Evolutionary conservation across 495 filamentous ascomycete species (phyloP).

Genomic region (Neurospora sp.): DNA sequence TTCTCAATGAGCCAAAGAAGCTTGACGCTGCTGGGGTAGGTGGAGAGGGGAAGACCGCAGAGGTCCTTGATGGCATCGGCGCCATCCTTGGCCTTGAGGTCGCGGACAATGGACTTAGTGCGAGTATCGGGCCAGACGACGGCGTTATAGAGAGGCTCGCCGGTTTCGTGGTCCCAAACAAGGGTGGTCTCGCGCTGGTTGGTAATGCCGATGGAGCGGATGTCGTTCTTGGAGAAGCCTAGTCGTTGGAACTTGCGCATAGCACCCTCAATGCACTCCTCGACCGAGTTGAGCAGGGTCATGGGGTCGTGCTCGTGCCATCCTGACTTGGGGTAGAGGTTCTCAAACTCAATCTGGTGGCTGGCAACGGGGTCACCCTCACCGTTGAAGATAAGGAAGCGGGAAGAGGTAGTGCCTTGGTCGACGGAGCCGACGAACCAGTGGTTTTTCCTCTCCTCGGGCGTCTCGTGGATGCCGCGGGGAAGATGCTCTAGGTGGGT

Average conservation of each 20-base stretch:
- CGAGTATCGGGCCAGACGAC: constrained; percentile 93
- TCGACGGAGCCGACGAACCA: constrained; percentile 62
- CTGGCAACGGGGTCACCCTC: constrained; percentile 69
- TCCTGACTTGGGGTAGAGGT: constrained; percentile 80
- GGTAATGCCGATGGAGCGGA: constrained; percentile 85
- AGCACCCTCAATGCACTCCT: constrained; percentile 76
- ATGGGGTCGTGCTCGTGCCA: constrained; percentile 92
- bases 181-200: constrained; percentile 92
- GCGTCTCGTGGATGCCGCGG: constrained; percentile 18
- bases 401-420: constrained; percentile 85
- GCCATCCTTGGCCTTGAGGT: constrained; percentile 55
- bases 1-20: constrained; percentile 78
- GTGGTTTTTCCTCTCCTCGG: constrained; percentile 17
- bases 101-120: constrained; percentile 69
- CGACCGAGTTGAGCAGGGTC: constrained; percentile 69
- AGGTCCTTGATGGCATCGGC: constrained; percentile 63
- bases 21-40: constrained; percentile 88
- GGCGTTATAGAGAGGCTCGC: constrained; percentile 78
- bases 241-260: constrained; percentile 59
- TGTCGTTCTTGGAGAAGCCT: constrained; percentile 60
- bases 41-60: constrained; percentile 84
- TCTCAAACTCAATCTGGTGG: constrained; percentile 87
- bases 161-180: constrained; percentile 82
- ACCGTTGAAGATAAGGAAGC: constrained; percentile 86
- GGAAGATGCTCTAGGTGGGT: constrained; percentile 19